Conservation (phyloP, 768 basidiomycete species). For the Chlorophyllum brunneum region DNA sequence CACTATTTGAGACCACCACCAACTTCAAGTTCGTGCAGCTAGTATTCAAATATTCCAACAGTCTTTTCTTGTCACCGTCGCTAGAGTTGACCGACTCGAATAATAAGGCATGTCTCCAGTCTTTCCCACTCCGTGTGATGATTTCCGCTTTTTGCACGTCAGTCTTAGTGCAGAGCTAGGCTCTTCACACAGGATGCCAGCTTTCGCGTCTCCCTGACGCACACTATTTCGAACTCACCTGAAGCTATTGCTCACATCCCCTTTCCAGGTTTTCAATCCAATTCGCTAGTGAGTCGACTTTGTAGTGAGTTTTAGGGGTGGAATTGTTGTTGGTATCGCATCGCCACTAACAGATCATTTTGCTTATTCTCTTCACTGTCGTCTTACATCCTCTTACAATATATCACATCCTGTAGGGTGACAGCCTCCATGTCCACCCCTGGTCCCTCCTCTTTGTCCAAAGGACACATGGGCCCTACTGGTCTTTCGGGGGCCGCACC, state of each 20-base stretch:
- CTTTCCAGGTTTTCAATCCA: constrained; percentile 5
- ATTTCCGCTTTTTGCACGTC: constrained; percentile 53
- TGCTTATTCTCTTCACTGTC: constrained; percentile 4
- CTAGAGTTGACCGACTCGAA: no score
- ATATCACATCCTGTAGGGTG: constrained; percentile 7
- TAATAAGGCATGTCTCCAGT: no score
- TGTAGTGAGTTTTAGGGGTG: neutral
- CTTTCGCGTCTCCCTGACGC: constrained; percentile 40
- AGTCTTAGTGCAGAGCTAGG: constrained; percentile 38
- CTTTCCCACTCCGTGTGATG: constrained; percentile 29
- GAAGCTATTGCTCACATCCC: constrained; percentile 1
- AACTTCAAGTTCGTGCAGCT: no score
- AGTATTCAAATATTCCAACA: no score
- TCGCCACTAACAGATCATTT: constrained; percentile 3
- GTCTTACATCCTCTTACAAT: constrained; percentile 10
- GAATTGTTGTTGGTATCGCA: neutral
- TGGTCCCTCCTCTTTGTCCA: constrained; percentile 25
- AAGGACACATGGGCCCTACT: constrained; percentile 26
- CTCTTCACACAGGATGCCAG: constrained; percentile 34
- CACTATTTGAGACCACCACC: no score
- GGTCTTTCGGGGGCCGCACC: constrained; percentile 34
- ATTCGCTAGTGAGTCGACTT: neutral
- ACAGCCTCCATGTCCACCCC: constrained; percentile 25
- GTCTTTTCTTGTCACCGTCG: no score
- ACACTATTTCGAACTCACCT: neutral